Percentiles rank a stretch among this genome's conserved stretches.
Conservation (phyloP, 371 early-diverging fungal species). For the Mucor plumbeus region DNA sequence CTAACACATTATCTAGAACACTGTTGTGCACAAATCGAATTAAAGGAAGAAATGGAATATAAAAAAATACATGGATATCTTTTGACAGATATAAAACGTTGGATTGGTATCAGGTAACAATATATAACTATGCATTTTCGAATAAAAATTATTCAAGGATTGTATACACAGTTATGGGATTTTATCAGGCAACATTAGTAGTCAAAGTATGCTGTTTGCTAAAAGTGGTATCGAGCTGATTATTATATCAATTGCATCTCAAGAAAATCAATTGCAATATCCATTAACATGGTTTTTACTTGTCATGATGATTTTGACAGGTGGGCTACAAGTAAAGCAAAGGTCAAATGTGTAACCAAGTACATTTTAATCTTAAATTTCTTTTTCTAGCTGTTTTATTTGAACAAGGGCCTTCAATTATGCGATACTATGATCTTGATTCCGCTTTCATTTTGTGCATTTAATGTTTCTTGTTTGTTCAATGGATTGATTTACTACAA, state of each 20-base stretch:
- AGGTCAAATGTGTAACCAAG: constrained; percentile 4
- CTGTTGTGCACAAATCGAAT: not conserved
- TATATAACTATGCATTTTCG: too few species aligned
- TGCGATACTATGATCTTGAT: constrained; percentile 79
- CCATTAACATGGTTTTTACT: constrained; percentile 75
- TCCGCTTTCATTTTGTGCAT: constrained; percentile 77
- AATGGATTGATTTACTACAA: constrained; percentile 81
- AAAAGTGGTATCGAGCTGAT: constrained; percentile 79
- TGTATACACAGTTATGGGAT: constrained; percentile 59
- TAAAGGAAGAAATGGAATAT: not conserved
- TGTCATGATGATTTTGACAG: constrained; percentile 61
- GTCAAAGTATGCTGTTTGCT: constrained; percentile 78
- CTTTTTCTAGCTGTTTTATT: constrained; percentile 65
- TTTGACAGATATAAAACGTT: constrained; percentile 26
- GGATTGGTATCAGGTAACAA: constrained; percentile 45
- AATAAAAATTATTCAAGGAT: too few species aligned
- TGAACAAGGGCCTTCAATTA: constrained; percentile 73
- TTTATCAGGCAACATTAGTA: constrained; percentile 71
- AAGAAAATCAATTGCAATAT: constrained; percentile 72
- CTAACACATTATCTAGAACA: constrained; percentile 54
- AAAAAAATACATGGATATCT: constrained; percentile 6
- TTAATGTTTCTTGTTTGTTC: constrained; percentile 75
- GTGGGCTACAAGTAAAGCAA: constrained; percentile 63
- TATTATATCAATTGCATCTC: constrained; percentile 58
- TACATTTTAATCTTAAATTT: constrained; percentile 12